Conservation (phyloP, 768 basidiomycete species). For the Myochromella boudieri region DNA sequence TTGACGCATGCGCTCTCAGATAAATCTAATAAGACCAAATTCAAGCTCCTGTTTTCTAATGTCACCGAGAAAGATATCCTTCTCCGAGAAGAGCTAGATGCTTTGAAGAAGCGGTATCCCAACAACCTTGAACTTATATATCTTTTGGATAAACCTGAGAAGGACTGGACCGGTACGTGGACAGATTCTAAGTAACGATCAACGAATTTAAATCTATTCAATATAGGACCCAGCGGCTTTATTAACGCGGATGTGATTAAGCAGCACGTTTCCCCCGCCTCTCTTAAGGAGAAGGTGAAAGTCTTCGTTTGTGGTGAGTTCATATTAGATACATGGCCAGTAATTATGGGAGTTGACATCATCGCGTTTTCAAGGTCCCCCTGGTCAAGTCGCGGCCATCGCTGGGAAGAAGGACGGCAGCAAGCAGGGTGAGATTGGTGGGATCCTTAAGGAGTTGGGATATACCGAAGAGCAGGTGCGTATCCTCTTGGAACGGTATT, state of each 20-base stretch:
- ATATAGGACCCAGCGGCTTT: slow-evolving; percentile 67
- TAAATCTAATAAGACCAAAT: slow-evolving; percentile 86
- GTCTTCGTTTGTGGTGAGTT: slow-evolving; percentile 83
- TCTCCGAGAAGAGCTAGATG: slow-evolving; percentile 75
- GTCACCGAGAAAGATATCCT: slow-evolving; percentile 89
- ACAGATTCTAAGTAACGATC: background rate
- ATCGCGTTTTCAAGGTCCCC: slow-evolving; percentile 57
- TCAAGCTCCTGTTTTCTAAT: slow-evolving; percentile 90
- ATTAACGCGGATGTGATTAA: slow-evolving; percentile 72
- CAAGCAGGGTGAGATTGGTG: slow-evolving; percentile 82
- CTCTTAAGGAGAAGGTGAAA: slow-evolving; percentile 77
- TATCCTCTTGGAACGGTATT: background rate
- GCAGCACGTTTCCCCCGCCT: slow-evolving; percentile 65
- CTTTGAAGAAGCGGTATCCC: slow-evolving; percentile 65
- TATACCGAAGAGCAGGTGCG: slow-evolving; percentile 83
- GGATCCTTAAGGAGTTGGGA: slow-evolving; percentile 84
- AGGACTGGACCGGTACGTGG: slow-evolving; percentile 52
- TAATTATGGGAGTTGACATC: slow-evolving; percentile 3
- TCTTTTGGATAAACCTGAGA: slow-evolving; percentile 74
- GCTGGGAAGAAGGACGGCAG: slow-evolving; percentile 87
- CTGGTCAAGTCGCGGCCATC: slow-evolving; percentile 83
- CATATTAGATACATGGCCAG: background rate
- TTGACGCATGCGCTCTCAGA: slow-evolving; percentile 71
- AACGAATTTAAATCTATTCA: background rate
- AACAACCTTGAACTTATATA: slow-evolving; percentile 81